phyloP scores from a whole-genome alignment of 2,329 filamentous ascomycete genomes.

The Talaromyces verruculosus region DNA sequence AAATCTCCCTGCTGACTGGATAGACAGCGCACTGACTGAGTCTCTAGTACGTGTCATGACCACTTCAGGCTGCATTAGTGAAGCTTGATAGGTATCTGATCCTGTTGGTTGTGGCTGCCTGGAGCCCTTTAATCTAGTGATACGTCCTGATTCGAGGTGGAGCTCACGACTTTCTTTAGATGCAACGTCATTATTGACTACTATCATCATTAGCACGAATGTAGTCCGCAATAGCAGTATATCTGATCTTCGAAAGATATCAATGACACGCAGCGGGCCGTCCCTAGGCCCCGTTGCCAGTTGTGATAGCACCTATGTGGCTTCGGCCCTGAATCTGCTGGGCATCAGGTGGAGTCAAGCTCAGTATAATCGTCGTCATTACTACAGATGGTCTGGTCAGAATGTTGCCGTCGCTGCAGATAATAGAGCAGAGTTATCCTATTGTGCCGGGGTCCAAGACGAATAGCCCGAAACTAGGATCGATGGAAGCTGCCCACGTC shows the following conservation, averaged over 20 bases:
- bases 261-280: not conserved
- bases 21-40: not conserved
- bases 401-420: not conserved
- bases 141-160: not conserved
- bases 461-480: not conserved
- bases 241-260: not conserved
- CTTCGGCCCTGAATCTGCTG: not conserved
- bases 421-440: not conserved
- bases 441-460: not conserved
- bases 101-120: not conserved
- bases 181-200: constrained; percentile 1
- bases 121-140: not conserved
- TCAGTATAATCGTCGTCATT: not conserved
- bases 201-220: not conserved
- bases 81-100: constrained; percentile 5
- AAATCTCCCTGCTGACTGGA: not conserved
- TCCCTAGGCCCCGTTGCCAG: not conserved
- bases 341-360: not conserved
- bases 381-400: not conserved
- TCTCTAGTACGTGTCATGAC: not conserved
- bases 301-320: not conserved
- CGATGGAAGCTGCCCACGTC: not conserved
- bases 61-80: not conserved
- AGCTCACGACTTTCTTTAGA: not conserved
- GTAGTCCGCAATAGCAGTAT: not conserved